phyloP scores from a whole-genome alignment of 768 basidiomycete genomes.

The Boletus rex-veris region DNA sequence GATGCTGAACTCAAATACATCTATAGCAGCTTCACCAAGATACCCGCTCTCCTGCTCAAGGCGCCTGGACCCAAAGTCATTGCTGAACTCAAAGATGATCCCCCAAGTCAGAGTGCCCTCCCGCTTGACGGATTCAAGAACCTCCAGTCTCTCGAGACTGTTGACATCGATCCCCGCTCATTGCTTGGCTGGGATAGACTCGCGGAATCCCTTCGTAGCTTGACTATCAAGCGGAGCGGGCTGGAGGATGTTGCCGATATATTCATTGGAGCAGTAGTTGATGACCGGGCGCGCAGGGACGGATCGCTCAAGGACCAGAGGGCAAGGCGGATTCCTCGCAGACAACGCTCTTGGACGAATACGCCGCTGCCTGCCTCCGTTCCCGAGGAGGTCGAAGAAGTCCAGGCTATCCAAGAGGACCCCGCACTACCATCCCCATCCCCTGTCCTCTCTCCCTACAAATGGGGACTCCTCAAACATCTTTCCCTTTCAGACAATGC shows the following conservation, averaged over 20 bases:
- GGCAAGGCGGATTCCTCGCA: conserved; percentile 41
- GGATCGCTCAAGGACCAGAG: conserved; percentile 49
- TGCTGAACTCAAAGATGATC: conserved; percentile 63
- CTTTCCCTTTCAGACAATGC: conserved; percentile 78
- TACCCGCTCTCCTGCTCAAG: conserved; percentile 71
- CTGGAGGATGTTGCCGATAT: conserved; percentile 77
- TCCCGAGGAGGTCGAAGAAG: conserved; percentile 45
- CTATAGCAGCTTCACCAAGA: conserved; percentile 86
- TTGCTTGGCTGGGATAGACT: conserved; percentile 83
- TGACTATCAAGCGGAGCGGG: conserved; percentile 77
- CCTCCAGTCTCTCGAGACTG: conserved; percentile 68
- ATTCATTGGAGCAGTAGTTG: conserved; percentile 71
- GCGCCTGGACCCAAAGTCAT: conserved; percentile 65
- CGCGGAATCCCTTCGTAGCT: conserved; percentile 62
- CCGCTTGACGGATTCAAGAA: conserved; percentile 87
- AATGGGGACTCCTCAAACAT: conserved; percentile 75
- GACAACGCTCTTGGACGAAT: conserved; percentile 46
- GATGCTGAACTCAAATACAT: conserved; percentile 81
- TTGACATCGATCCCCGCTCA: conserved; percentile 78
- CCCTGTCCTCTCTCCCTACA: conserved; percentile 48
- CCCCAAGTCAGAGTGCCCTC: conserved; percentile 68
- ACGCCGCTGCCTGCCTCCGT: conserved; percentile 57
- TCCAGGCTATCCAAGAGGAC: conserved; percentile 9
- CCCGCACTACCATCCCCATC: conserved; percentile 27
- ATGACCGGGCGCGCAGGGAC: conserved; percentile 65